phyloP scores from a whole-genome alignment of 2,329 filamentous ascomycete species.

The Cylindrodendrum hubeiense region DNA sequence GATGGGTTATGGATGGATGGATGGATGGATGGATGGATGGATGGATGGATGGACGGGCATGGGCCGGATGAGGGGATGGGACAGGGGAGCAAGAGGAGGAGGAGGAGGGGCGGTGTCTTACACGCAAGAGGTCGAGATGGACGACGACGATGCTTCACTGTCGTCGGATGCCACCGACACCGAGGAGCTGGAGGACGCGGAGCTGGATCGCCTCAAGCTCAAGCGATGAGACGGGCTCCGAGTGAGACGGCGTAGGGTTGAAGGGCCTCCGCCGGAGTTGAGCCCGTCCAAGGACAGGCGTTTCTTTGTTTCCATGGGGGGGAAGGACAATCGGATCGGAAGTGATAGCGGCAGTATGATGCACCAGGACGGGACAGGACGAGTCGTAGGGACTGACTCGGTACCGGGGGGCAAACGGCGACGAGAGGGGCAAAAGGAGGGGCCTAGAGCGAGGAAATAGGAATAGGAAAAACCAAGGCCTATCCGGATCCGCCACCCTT shows the following conservation, averaged over 20 bases:
- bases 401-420: not conserved
- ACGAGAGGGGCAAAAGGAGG: slow-evolving; percentile 17
- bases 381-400: not conserved
- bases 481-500: slow-evolving; percentile 40
- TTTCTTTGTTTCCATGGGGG: slow-evolving; percentile 49
- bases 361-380: not conserved
- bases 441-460: slow-evolving; percentile 10
- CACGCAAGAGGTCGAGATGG: slow-evolving; percentile 47
- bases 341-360: not conserved
- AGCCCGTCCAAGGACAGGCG: slow-evolving; percentile 45
- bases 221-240: slow-evolving; percentile 49
- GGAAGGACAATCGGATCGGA: not conserved
- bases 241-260: slow-evolving; percentile 49
- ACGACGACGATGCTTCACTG: slow-evolving; percentile 37
- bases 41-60: not conserved
- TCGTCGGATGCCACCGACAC: slow-evolving; percentile 42
- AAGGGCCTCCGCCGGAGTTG: slow-evolving; percentile 42
- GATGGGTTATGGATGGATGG: not conserved
- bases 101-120: slow-evolving; percentile 43
- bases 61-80: slow-evolving; percentile 4
- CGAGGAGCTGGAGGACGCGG: slow-evolving; percentile 44
- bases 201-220: slow-evolving; percentile 47
- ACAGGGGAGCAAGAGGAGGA: slow-evolving; percentile 1
- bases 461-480: slow-evolving; percentile 19
- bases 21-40: too few relatives aligned